phyloP scores from a whole-genome alignment of 352 stramenopile species.

The Globisporangium okanoganense region DNA sequence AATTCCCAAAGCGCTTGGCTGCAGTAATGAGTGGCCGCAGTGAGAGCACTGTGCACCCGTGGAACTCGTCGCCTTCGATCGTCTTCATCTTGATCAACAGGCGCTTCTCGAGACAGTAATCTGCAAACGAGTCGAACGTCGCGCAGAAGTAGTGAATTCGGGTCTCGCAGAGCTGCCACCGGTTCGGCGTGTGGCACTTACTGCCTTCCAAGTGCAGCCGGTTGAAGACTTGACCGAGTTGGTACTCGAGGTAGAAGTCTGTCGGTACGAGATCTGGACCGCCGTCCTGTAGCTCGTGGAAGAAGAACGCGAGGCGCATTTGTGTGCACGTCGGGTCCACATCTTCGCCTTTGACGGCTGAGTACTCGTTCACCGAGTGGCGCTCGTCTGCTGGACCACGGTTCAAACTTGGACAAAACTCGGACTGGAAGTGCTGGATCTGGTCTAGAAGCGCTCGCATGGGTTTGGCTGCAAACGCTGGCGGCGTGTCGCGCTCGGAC shows the following conservation, averaged over 20 bases:
- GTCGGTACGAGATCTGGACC: slow-evolving; percentile 43
- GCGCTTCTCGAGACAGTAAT: slow-evolving; percentile 62
- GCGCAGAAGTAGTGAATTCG: slow-evolving; percentile 65
- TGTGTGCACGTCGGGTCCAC: slow-evolving; percentile 73
- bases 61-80: slow-evolving; percentile 26
- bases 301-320: slow-evolving; percentile 74
- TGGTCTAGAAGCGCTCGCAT: slow-evolving; percentile 5
- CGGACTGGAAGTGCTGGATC: slow-evolving; percentile 16
- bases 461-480: not conserved
- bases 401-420: slow-evolving; percentile 13
- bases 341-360: slow-evolving; percentile 27
- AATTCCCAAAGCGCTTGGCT: slow-evolving; percentile 56
- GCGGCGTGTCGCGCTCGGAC: not conserved
- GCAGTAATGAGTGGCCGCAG: slow-evolving; percentile 48
- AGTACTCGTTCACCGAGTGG: slow-evolving; percentile 14
- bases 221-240: slow-evolving; percentile 58
- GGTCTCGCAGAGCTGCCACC: slow-evolving; percentile 79
- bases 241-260: slow-evolving; percentile 79
- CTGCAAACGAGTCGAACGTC: slow-evolving; percentile 60
- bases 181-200: slow-evolving; percentile 75
- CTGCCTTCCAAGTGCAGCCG: slow-evolving; percentile 68
- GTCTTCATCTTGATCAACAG: slow-evolving; percentile 71
- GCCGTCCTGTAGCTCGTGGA: slow-evolving; percentile 79
- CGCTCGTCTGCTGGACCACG: slow-evolving; percentile 12
- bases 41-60: slow-evolving; percentile 52